phyloP scores from a whole-genome alignment of 768 basidiomycete species.

The Termitomyces bulborhizus region DNA sequence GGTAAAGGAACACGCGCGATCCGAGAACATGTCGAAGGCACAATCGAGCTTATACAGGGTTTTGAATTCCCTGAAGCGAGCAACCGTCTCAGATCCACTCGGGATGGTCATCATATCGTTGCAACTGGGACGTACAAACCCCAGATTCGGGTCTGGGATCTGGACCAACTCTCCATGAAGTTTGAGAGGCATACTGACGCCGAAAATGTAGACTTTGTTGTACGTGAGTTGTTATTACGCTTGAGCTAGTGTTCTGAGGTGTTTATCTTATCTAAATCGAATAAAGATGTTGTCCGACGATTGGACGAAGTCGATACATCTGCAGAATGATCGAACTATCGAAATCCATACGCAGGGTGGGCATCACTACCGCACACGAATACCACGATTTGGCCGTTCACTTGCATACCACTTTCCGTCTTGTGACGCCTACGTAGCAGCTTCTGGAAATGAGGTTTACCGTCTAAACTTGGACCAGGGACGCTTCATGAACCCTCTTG shows the following conservation, averaged over 20 bases:
- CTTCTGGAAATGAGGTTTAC: slow-evolving; percentile 83
- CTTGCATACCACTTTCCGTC: slow-evolving; percentile 92
- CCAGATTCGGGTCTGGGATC: slow-evolving; percentile 92
- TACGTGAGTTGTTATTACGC: slow-evolving; percentile 51
- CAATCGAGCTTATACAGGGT: slow-evolving; percentile 88
- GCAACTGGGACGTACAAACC: slow-evolving; percentile 98
- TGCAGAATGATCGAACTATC: slow-evolving; percentile 93
- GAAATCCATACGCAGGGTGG: slow-evolving; percentile 94
- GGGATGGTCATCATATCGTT: slow-evolving; percentile 88
- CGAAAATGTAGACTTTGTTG: slow-evolving; percentile 97
- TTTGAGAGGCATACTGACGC: slow-evolving; percentile 95
- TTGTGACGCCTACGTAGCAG: slow-evolving; percentile 84
- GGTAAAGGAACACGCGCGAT: slow-evolving; percentile 61
- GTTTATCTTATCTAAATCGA: background rate
- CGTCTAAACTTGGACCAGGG: slow-evolving; percentile 96
- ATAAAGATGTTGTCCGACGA: slow-evolving; percentile 88
- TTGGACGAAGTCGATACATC: slow-evolving; percentile 97
- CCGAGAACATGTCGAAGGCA: slow-evolving; percentile 74
- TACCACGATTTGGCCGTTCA: slow-evolving; percentile 90
- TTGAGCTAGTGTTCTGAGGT: slow-evolving; percentile 7
- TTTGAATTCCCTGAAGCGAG: slow-evolving; percentile 98
- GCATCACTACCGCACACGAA: slow-evolving; percentile 86
- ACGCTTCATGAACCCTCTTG: slow-evolving; percentile 79
- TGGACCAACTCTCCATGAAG: slow-evolving; percentile 87
- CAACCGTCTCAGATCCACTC: slow-evolving; percentile 83